Evolutionary conservation across 2,329 filamentous ascomycete species (phyloP).

Genomic region (Westerdykella sp.): DNA sequence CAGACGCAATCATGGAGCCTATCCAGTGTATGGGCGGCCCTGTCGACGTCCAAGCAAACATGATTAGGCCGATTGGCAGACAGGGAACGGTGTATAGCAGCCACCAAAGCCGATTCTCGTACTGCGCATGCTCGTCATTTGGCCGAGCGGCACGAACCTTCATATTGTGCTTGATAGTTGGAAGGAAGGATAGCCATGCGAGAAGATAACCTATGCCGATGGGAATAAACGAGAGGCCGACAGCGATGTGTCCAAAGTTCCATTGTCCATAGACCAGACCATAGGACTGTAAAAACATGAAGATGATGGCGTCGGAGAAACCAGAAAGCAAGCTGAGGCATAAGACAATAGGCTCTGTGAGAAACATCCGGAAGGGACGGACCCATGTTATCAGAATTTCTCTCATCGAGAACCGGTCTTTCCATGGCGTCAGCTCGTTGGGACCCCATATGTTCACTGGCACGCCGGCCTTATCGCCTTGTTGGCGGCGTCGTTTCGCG

Average conservation of each 20-base stretch:
- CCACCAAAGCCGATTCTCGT: conserved; percentile 56
- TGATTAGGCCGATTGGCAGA: conserved; percentile 62
- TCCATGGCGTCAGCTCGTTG: conserved; percentile 54
- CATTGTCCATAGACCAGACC: conserved; percentile 61
- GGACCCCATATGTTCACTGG: conserved; percentile 63
- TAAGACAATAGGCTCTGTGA: conserved; percentile 68
- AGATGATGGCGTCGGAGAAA: conserved; percentile 69
- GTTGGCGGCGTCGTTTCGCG: conserved; percentile 65
- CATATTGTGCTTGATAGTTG: conserved; percentile 40
- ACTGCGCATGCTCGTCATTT: conserved; percentile 19
- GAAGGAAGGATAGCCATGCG: conserved; percentile 54
- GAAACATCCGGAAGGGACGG: conserved; percentile 63
- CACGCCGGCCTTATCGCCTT: conserved; percentile 54
- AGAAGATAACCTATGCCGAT: conserved; percentile 59
- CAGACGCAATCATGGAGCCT: conserved; percentile 58
- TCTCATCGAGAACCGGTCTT: conserved; percentile 33
- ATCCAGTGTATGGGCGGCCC: conserved; percentile 64
- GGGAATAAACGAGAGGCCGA: conserved; percentile 54
- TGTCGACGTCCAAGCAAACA: conserved; percentile 64
- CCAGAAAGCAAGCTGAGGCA: conserved; percentile 64
- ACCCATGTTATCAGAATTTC: conserved; percentile 48
- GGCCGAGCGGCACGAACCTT: conserved; percentile 18
- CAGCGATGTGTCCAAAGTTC: conserved; percentile 51
- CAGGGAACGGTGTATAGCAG: conserved; percentile 57
- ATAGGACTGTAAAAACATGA: conserved; percentile 70